Base-by-base conservation (phyloP, 352 stramenopile species). In the Phytophthora cajani region DNA sequence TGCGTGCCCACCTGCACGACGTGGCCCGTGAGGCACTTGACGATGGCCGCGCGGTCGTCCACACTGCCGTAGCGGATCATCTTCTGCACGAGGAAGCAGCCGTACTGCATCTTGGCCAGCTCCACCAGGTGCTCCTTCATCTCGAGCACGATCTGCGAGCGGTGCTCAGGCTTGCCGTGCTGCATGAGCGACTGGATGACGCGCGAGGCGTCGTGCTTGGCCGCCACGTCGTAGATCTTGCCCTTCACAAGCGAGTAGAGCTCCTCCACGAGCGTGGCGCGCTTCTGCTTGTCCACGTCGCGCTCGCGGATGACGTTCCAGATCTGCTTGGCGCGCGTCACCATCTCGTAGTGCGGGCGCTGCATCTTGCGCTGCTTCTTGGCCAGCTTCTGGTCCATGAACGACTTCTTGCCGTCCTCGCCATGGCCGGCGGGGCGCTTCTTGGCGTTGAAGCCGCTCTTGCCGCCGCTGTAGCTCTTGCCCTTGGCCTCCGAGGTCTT, bases 71-170 rank as follows among this genome's bases (percentile, higher is more conserved):
- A 99, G 71, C 98, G 95, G 79, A 99, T 97, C 75, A 98, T 94
- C 75, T 99, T 99, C 58, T 98, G 87, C 63, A 98, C 95, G n/a
- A 98, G 79, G 79, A 99, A 99, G 85, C 95, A 94, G n/a, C 89
- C 93, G 79, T 99, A 99, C 74, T 99, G 96, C 81, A 94, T 97
- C 87, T 99, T 99, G 70, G 90, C 85, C 25, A 99, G 64, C 53
- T 98, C 94, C 10, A 95, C 72, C n/a, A 99, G 83, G 66, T 97
- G 85, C 36, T 94, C 90, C 63, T 96, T 89, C 60, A 99, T 87
- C 81, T 99, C 97, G 10, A 80, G 75, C 21, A 98, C 82, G 9
- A 97, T 90, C 66, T 93, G 81, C 64, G 87, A 85, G 32, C 94
- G 85, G 78, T 98, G 87, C 70, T 95, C 81, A 7, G 85, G 79